Percentiles rank a stretch among this genome's conserved stretches.
Evolutionary conservation across 805 yeast genomes (phyloP).

Genomic region (Ogataea methylovora): DNA sequence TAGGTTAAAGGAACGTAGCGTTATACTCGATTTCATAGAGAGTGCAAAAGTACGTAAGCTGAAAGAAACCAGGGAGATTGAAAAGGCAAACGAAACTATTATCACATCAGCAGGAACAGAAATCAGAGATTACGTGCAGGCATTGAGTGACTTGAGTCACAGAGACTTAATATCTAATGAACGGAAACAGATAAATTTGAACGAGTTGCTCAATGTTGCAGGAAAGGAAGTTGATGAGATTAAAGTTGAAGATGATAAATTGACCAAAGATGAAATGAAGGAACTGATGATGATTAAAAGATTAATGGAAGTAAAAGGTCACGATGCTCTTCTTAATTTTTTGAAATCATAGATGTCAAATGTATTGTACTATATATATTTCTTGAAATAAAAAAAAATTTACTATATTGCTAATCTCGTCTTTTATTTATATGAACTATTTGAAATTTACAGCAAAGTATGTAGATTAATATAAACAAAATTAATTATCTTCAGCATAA

Average conservation of each 20-base stretch:
- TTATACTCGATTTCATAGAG: conserved; percentile 61
- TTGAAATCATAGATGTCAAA: no score
- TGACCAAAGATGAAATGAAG: conserved; percentile 32
- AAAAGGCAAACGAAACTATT: conserved; percentile 22
- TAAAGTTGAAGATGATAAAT: conserved; percentile 7
- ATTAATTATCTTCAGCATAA: no score
- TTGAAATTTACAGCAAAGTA: no score
- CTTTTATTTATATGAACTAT: no score
- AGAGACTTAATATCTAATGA: conserved; percentile 15
- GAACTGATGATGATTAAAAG: conserved; percentile 50
- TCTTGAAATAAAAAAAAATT: no score
- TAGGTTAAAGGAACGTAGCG: conserved; percentile 59
- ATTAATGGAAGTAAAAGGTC: conserved; percentile 63
- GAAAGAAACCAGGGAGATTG: conserved; percentile 26
- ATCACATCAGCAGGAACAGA: conserved; percentile 16
- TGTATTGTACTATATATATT: no score
- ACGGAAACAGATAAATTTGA: conserved; percentile 34
- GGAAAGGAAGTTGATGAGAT: conserved; percentile 11
- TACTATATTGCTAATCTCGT: no score
- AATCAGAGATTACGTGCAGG: conserved; percentile 22
- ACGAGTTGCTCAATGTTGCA: conserved; percentile 37
- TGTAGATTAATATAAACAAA: no score
- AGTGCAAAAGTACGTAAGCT: conserved; percentile 35
- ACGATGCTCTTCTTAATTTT: conserved; percentile 54
- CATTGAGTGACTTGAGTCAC: conserved; percentile 25